A percentile compares a stretch with the other conserved stretches of the same genome.
These are phyloP conservation scores for Pezicula carpinea DNA, from an alignment of 2,329 filamentous ascomycete species.

Conservation along the genomic window DNA sequence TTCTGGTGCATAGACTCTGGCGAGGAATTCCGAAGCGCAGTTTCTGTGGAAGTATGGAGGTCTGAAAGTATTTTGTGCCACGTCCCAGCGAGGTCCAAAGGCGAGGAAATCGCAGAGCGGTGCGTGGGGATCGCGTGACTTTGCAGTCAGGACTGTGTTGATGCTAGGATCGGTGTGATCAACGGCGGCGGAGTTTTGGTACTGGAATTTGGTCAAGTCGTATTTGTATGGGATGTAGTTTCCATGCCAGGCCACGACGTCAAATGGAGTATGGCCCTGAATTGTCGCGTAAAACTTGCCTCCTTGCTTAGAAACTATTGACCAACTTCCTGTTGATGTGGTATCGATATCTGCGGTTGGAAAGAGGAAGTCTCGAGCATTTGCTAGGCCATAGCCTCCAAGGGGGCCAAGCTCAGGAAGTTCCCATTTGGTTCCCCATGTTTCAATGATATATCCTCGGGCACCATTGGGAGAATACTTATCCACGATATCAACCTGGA, in stretches of 20 bases:
- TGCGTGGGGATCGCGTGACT: background rate
- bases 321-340: constrained; percentile 29
- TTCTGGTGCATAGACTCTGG: constrained; percentile 54
- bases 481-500: constrained; percentile 50
- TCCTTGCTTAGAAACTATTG: constrained; percentile 57
- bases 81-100: constrained; percentile 45
- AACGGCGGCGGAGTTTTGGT: constrained; percentile 49
- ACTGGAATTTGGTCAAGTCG: constrained; percentile 49
- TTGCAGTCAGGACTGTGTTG: background rate
- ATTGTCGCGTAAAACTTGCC: constrained; percentile 57
- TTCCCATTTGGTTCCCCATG: constrained; percentile 57
- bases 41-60: constrained; percentile 71
- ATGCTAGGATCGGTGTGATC: constrained; percentile 45
- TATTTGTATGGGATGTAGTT: constrained; percentile 62
- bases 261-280: constrained; percentile 67
- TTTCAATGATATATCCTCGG: constrained; percentile 59
- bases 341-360: constrained; percentile 48
- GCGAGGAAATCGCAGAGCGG: background rate
- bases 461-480: constrained; percentile 44
- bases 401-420: constrained; percentile 60
- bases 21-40: constrained; percentile 64
- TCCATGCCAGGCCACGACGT: constrained; percentile 73
- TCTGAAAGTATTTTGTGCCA: constrained; percentile 59
- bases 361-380: constrained; percentile 57
- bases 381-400: constrained; percentile 57